phyloP scores from a whole-genome alignment of 768 basidiomycete species.

The Rhodocollybia butyracea region DNA sequence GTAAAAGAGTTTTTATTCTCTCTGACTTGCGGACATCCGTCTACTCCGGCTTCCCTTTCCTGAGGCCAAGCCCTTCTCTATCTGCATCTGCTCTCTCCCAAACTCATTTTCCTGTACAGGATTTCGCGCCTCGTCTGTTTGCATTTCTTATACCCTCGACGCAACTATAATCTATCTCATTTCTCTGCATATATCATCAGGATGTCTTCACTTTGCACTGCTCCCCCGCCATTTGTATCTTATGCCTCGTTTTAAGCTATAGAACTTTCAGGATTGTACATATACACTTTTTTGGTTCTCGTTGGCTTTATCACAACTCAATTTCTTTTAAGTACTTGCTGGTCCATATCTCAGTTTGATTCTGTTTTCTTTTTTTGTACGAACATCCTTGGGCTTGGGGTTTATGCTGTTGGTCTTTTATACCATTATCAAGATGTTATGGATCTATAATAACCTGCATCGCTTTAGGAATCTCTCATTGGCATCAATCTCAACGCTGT shows the following conservation, averaged over 20 bases:
- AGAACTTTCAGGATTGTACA: not conserved
- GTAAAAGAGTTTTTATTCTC: not conserved
- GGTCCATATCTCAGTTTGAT: not conserved
- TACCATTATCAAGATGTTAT: too few relatives aligned
- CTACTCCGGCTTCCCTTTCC: not conserved
- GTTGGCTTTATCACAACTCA: not conserved
- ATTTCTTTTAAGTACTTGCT: not conserved
- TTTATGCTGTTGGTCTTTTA: too few relatives aligned
- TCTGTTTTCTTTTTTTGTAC: not conserved
- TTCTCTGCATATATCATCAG: too few relatives aligned
- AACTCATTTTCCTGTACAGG: not conserved
- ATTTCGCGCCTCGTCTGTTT: not conserved
- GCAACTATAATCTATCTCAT: slow-evolving; percentile 1
- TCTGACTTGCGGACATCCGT: not conserved
- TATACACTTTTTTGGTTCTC: not conserved
- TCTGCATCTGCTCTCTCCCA: not conserved
- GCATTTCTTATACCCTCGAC: not conserved
- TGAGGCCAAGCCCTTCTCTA: not conserved
- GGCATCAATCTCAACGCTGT: too few relatives aligned
- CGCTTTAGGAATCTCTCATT: too few relatives aligned
- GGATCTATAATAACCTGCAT: too few relatives aligned
- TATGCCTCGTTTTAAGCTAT: not conserved
- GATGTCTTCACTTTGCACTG: not conserved
- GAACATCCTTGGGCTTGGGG: not conserved
- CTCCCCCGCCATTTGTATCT: not conserved